Evolutionary conservation across 2,329 filamentous ascomycete genomes (phyloP), one percentile per base, ranked within the genome.

Genomic region (Calonectria pseudoreteaudii): DNA sequence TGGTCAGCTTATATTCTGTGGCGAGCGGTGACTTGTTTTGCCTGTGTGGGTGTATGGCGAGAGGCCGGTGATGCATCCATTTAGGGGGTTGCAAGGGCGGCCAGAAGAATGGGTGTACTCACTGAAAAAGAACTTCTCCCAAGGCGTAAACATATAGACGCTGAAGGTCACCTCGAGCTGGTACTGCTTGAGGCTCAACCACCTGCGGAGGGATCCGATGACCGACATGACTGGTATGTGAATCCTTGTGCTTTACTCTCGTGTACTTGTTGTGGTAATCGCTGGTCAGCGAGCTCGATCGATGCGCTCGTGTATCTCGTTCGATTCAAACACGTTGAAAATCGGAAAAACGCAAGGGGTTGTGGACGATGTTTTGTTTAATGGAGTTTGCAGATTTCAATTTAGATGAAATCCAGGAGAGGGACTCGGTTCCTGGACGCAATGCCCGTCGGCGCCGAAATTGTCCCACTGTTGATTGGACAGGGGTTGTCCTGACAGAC

Each of bases 71-170:
- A 71, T 28, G 36, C 26, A 14, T 10, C 31, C 6, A n/a, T 36
- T 68, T 23, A 20, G 36, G 41, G 23, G 18, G 16, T 10, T n/a
- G 28, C 13, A 10, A 13, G 34, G 28, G 62, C 47, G 44, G 34
- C 30, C 44, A 60, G 30, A 58, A n/a, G 28, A 38, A 16, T 68
- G 68, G 53, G 52, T 14, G 26, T 8, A 86, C 95, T 72, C 90
- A 98, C 97, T 98, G 87, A 98, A 98, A 81, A 98, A 93, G 86
- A 98, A 96, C 85, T 98, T 98, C 88, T 99, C 97, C 67, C 94
- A 95, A 1, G 95, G 94, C 47, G 96, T 98, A 80, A 98, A 93
- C 94, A 99, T 98, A 90, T 99, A 98, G 31, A 98, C 91, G 74
- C 94, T 94, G 86, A 97, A 97, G 16, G 96, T 98, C 84, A 98